These are phyloP conservation scores for Fusarium sp. DNA, from an alignment of 2,329 filamentous ascomycete species.

Conservation along the genomic window DNA sequence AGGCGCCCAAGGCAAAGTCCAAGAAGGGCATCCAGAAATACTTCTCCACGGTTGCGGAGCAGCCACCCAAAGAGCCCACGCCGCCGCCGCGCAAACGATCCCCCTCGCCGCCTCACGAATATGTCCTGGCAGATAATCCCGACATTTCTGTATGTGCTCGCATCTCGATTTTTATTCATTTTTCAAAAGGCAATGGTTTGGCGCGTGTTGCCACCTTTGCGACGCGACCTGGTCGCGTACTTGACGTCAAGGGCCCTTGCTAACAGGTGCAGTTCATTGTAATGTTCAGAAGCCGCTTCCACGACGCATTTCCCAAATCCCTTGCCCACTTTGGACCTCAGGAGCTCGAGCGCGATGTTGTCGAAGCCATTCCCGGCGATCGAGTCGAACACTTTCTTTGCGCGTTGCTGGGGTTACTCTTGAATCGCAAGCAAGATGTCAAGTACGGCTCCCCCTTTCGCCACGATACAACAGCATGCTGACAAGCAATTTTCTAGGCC, in stretches of 20 bases:
- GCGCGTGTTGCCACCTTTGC: slow-evolving; percentile 51
- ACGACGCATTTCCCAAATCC: slow-evolving; percentile 86
- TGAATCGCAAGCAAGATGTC: slow-evolving; percentile 98
- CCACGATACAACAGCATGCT: slow-evolving; percentile 13
- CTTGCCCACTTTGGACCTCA: slow-evolving; percentile 91
- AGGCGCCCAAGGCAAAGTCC: slow-evolving; percentile 53
- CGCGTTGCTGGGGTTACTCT: slow-evolving; percentile 81
- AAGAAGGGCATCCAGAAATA: slow-evolving; percentile 70
- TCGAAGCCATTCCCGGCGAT: slow-evolving; percentile 78
- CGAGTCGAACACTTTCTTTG: slow-evolving; percentile 89
- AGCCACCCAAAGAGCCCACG: slow-evolving; percentile 64
- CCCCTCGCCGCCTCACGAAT: slow-evolving; percentile 89
- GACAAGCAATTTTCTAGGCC: slow-evolving; percentile 62
- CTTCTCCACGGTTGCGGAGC: slow-evolving; percentile 66
- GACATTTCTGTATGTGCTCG: slow-evolving; percentile 86
- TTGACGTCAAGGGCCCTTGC: slow-evolving; percentile 45
- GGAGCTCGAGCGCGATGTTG: slow-evolving; percentile 88
- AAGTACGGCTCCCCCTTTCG: slow-evolving; percentile 71
- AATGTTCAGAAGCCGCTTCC: slow-evolving; percentile 95
- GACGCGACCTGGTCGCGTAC: slow-evolving; percentile 64
- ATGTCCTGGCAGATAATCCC: slow-evolving; percentile 85
- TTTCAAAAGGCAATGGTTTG: slow-evolving; percentile 41
- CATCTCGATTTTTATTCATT: not conserved
- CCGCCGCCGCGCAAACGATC: slow-evolving; percentile 78
- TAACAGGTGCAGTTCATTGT: slow-evolving; percentile 81